A percentile compares a stretch with the other conserved stretches of the same genome.
Evolutionary conservation across 2,329 filamentous ascomycete genomes (phyloP).

Genomic region (Neocatenulostroma microsporum): DNA sequence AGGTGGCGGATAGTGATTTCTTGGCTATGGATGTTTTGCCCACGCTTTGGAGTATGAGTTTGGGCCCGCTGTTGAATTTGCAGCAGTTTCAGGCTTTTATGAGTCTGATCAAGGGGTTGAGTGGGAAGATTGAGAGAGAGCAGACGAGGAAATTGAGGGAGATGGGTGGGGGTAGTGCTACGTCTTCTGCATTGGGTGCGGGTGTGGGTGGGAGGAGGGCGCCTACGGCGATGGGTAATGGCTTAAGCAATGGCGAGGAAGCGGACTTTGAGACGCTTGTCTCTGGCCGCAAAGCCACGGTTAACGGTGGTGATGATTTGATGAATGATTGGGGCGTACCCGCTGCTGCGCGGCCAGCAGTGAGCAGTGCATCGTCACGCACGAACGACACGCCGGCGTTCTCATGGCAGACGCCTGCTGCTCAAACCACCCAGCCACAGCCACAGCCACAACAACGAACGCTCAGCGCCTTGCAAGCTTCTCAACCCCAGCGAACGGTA

Average conservation of each 20-base stretch:
- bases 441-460: no score
- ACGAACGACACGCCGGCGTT: constrained; percentile 32
- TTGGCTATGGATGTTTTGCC: constrained; percentile 86
- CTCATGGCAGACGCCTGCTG: constrained; percentile 35
- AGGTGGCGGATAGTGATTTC: constrained; percentile 78
- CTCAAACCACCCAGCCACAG: constrained; percentile 3
- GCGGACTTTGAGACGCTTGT: constrained; percentile 86
- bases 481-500: constrained; percentile 23
- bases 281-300: constrained; percentile 56
- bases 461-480: constrained; percentile 7
- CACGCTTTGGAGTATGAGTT: constrained; percentile 81
- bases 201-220: no score
- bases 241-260: constrained; percentile 48
- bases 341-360: constrained; percentile 20
- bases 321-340: constrained; percentile 39
- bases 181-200: no score
- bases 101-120: constrained; percentile 74
- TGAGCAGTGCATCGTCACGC: constrained; percentile 10
- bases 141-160: constrained; percentile 85
- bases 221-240: no score
- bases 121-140: constrained; percentile 74
- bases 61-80: constrained; percentile 81
- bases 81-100: constrained; percentile 83
- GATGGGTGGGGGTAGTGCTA: constrained; percentile 54
- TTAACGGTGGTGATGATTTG: constrained; percentile 28